Evolutionary conservation across 2,329 filamentous ascomycete species (phyloP).

Genomic region (Paecilomyces fulvus): DNA sequence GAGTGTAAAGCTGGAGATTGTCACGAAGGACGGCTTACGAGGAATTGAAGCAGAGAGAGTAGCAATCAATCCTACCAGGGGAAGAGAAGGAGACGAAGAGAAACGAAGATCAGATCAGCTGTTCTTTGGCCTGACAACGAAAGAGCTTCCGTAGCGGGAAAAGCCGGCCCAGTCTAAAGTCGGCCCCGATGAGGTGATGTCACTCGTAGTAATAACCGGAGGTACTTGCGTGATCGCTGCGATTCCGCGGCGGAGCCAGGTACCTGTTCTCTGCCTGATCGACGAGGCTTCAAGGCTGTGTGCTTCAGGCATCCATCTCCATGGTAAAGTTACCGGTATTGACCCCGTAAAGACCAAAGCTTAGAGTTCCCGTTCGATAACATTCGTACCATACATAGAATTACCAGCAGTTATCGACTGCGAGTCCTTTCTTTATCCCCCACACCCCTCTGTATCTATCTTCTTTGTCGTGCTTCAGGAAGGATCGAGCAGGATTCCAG

Average conservation of each 20-base stretch:
- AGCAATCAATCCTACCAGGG: background rate
- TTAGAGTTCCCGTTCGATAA: background rate
- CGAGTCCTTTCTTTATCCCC: background rate
- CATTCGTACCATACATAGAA: background rate
- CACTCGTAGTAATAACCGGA: background rate
- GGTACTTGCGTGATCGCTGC: background rate
- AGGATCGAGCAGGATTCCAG: background rate
- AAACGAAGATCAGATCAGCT: background rate
- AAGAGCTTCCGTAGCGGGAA: background rate
- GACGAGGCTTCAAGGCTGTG: background rate
- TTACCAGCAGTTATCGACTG: background rate
- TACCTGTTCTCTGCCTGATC: background rate
- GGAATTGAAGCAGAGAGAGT: background rate
- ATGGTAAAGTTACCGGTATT: background rate
- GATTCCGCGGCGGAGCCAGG: background rate
- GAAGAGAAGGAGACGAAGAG: constrained; percentile 13
- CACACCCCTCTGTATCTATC: background rate
- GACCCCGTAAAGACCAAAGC: background rate
- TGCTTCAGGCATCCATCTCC: background rate
- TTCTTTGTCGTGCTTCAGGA: background rate
- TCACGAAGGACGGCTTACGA: background rate
- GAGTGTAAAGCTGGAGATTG: background rate
- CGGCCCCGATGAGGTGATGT: background rate
- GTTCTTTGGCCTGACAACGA: background rate
- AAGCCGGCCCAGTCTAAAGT: background rate